These are phyloP conservation scores for Leccinum barrowsii DNA, from an alignment of 768 basidiomycete genomes.

Conservation along the genomic window DNA sequence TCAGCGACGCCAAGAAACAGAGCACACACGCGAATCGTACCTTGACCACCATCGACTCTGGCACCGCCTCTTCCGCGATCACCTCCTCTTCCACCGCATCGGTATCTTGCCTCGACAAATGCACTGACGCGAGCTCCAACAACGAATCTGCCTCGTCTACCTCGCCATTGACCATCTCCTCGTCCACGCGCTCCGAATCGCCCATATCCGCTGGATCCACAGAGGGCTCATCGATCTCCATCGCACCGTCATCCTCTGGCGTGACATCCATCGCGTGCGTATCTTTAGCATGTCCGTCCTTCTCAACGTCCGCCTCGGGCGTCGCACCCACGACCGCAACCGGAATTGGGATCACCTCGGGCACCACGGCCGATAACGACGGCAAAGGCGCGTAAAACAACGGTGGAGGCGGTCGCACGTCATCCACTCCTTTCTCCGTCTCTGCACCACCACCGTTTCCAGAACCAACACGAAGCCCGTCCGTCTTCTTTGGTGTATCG, in stretches of 20 bases:
- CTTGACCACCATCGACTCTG: conserved; percentile 5
- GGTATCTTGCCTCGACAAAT: conserved; percentile 9
- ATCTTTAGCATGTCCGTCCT: neutral
- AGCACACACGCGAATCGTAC: neutral
- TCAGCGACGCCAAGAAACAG: conserved; percentile 2
- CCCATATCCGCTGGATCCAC: neutral
- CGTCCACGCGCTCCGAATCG: neutral
- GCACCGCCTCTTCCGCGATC: neutral
- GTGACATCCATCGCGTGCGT: neutral
- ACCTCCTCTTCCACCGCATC: neutral
- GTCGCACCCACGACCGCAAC: neutral
- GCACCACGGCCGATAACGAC: neutral
- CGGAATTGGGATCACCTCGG: neutral
- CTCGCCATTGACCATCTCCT: neutral
- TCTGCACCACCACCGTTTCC: no score
- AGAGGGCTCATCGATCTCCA: neutral
- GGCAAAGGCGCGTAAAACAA: neutral
- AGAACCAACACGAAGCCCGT: neutral
- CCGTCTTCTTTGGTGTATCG: neutral
- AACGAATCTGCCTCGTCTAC: conserved; percentile 18
- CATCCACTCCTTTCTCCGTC: neutral
- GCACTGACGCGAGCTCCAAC: conserved; percentile 25
- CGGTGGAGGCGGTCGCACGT: neutral
- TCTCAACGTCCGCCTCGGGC: neutral
- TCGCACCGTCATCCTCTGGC: neutral